These are phyloP conservation scores for Trichoderma virens DNA, from an alignment of 495 filamentous ascomycete genomes.

Conservation along the genomic window DNA sequence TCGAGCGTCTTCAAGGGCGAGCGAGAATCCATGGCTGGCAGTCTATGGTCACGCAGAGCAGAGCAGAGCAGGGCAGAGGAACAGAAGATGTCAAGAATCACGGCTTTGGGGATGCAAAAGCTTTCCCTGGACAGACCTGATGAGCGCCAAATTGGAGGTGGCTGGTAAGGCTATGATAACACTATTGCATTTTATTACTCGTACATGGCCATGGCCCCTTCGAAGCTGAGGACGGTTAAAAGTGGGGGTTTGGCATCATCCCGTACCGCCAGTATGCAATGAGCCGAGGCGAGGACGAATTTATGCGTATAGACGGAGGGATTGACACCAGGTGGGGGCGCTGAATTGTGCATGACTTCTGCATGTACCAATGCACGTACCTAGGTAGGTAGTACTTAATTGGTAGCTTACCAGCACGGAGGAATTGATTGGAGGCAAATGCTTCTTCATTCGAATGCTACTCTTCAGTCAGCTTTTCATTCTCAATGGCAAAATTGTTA, in stretches of 20 bases:
- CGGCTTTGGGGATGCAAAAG: not conserved
- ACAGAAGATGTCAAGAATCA: not conserved
- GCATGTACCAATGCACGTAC: no score
- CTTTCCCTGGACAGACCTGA: not conserved
- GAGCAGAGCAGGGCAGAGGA: not conserved
- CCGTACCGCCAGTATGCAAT: not conserved
- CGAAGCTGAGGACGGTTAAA: not conserved
- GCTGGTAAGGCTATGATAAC: not conserved
- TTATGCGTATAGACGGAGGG: not conserved
- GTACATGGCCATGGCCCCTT: not conserved
- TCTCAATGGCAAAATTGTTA: no score
- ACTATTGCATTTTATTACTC: not conserved
- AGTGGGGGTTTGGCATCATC: slow-evolving; percentile 1
- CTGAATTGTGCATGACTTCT: no score
- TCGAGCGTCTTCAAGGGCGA: not conserved
- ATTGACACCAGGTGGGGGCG: no score
- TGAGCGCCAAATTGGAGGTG: not conserved
- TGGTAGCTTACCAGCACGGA: no score
- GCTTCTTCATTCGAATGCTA: no score
- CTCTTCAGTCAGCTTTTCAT: no score
- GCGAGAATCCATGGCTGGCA: not conserved
- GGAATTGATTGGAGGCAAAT: no score
- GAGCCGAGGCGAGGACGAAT: not conserved
- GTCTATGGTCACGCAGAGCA: not conserved
- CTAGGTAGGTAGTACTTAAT: no score